Conservation (phyloP, 108 stramenopile species). For the Nannochloropsis salina region DNA sequence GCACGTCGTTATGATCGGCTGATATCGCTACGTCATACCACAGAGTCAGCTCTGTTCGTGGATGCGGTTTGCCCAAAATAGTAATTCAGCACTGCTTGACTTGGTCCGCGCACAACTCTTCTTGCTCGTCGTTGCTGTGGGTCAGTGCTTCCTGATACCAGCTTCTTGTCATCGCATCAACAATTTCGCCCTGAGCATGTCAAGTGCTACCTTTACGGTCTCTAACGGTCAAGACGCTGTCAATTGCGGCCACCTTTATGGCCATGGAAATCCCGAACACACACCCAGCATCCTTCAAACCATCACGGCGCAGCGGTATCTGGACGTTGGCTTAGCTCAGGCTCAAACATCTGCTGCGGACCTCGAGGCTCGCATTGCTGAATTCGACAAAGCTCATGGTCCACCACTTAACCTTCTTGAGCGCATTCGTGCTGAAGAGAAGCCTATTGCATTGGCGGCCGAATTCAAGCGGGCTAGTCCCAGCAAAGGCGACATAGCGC, state of each 20-base stretch:
- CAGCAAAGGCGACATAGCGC: conserved; percentile 80
- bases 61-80: no score
- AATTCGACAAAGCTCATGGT: conserved; percentile 36
- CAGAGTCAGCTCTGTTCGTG: no score
- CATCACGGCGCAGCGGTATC: conserved; percentile 40
- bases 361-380: conserved; percentile 32
- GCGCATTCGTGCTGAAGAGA: conserved; percentile 37
- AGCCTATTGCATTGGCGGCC: conserved; percentile 70
- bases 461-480: conserved; percentile 97
- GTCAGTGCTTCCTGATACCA: no score
- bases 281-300: conserved; percentile 47
- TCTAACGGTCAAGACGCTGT: neutral
- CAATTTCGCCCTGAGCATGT: no score
- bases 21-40: no score
- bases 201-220: neutral
- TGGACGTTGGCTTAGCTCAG: conserved; percentile 37
- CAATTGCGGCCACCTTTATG: conserved; percentile 35
- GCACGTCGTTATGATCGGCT: no score
- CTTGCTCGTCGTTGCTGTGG: no score
- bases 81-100: no score
- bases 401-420: conserved; percentile 45
- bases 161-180: no score
- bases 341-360: conserved; percentile 24
- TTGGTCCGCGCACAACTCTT: no score
- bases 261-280: conserved; percentile 41